Evolutionary conservation across 768 basidiomycete genomes (phyloP).

Genomic region (Mycena belliarum): DNA sequence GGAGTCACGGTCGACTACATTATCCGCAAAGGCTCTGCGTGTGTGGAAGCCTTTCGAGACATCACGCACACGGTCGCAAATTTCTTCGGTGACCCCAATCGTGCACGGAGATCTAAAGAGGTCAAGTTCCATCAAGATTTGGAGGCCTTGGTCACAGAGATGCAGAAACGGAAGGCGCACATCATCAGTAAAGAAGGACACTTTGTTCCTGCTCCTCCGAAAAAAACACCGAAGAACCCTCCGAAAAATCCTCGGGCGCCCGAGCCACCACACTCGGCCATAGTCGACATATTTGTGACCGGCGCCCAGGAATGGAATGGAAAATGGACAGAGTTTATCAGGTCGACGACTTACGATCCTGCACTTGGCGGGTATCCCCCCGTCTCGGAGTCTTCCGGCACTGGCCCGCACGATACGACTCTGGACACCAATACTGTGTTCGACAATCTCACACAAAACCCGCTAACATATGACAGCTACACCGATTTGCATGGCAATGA

Average conservation of each 20-base stretch:
- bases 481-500: slow-evolving; percentile 17
- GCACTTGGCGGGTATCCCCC: slow-evolving; percentile 26
- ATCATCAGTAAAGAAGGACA: slow-evolving; percentile 2
- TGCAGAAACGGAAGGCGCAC: slow-evolving; percentile 19
- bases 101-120: slow-evolving; percentile 24
- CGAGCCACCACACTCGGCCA: not conserved
- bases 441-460: slow-evolving; percentile 12
- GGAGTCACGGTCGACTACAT: slow-evolving; percentile 13
- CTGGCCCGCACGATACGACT: not conserved
- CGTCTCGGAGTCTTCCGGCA: not conserved
- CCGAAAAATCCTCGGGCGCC: not conserved
- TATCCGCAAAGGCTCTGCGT: slow-evolving; percentile 2
- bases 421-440: slow-evolving; percentile 21
- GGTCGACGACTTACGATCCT: slow-evolving; percentile 25
- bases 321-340: slow-evolving; percentile 25
- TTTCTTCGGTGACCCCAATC: slow-evolving; percentile 11
- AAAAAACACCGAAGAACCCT: not conserved
- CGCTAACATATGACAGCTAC: slow-evolving; percentile 13
- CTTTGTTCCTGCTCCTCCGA: slow-evolving; percentile 9
- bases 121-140: slow-evolving; percentile 26
- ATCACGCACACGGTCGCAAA: slow-evolving; percentile 23
- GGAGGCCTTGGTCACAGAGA: slow-evolving; percentile 23
- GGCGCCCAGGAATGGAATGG: slow-evolving; percentile 16
- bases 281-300: not conserved
- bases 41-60: slow-evolving; percentile 21